Evolutionary conservation across 805 yeast genomes (phyloP).

Genomic region (Cyberlindnera xishuangbannaensis): DNA sequence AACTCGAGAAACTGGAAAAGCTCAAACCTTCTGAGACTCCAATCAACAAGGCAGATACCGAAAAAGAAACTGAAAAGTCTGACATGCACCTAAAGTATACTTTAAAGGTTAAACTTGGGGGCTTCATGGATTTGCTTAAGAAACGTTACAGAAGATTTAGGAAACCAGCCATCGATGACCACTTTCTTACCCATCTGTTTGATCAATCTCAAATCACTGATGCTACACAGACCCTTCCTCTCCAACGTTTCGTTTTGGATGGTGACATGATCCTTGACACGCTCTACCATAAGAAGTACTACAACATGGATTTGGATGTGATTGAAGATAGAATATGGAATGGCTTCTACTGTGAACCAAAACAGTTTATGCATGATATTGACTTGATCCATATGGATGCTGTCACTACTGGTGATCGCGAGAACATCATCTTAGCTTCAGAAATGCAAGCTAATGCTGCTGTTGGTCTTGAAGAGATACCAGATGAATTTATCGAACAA

Average conservation of each 20-base stretch:
- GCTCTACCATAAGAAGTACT: conserved; percentile 63
- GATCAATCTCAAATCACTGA: too few species aligned
- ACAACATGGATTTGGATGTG: conserved; percentile 90
- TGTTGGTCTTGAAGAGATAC: conserved; percentile 89
- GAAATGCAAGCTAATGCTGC: conserved; percentile 97
- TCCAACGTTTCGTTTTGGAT: conserved; percentile 41
- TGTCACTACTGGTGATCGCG: conserved; percentile 71
- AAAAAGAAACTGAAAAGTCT: conserved; percentile 43
- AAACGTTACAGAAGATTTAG: conserved; percentile 82
- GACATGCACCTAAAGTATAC: conserved; percentile 84
- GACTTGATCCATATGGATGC: conserved; percentile 81
- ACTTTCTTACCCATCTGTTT: conserved; percentile 66
- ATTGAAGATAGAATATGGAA: conserved; percentile 96
- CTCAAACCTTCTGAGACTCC: conserved; percentile 36
- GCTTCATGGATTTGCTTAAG: conserved; percentile 85
- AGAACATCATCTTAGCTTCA: conserved; percentile 71
- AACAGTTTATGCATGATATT: conserved; percentile 79
- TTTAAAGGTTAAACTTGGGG: conserved; percentile 78
- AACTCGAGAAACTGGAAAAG: conserved; percentile 24
- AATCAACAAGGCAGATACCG: conserved; percentile 29
- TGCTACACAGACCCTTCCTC: conserved; percentile 28
- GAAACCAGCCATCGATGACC: conserved; percentile 85
- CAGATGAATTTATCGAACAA: conserved; percentile 60
- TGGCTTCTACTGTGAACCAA: conserved; percentile 90
- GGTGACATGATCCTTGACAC: conserved; percentile 79